phyloP scores from a whole-genome alignment of 495 filamentous ascomycete genomes.

The Aspergillus nidulans region DNA sequence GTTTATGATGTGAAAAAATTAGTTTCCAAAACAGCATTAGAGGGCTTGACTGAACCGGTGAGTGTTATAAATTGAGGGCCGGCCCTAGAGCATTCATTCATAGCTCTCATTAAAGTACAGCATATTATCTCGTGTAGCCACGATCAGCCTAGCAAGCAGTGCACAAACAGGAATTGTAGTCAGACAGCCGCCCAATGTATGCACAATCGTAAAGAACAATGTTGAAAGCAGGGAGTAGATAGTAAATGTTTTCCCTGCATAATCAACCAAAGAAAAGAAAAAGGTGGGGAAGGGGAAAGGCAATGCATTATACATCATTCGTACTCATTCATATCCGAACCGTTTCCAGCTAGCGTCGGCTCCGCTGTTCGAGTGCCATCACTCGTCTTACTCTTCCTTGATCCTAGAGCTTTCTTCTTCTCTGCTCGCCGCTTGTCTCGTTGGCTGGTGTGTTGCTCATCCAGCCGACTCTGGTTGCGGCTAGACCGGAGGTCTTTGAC shows the following conservation, averaged over 20 bases:
- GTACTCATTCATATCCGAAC: neutral
- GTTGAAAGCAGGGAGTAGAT: neutral
- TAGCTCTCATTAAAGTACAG: neutral
- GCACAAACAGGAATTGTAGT: neutral
- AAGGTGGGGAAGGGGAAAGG: neutral
- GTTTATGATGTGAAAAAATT: too few species aligned
- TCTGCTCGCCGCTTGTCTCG: slow-evolving; percentile 31
- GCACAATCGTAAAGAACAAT: neutral
- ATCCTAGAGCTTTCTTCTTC: slow-evolving; percentile 22
- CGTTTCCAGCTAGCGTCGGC: neutral
- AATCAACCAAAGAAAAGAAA: neutral
- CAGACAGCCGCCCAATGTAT: neutral
- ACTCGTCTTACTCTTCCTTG: slow-evolving; percentile 19
- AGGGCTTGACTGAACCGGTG: too few species aligned
- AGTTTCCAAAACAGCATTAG: too few species aligned
- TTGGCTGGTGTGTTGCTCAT: slow-evolving; percentile 19
- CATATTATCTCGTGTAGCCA: neutral
- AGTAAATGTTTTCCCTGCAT: neutral
- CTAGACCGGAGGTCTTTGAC: slow-evolving; percentile 58
- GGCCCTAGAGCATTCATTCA: neutral
- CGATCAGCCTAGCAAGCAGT: neutral
- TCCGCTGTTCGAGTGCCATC: slow-evolving; percentile 8
- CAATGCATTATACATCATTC: neutral
- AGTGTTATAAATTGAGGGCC: too few species aligned
- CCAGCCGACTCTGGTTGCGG: slow-evolving; percentile 28